phyloP scores from a whole-genome alignment of 108 stramenopile genomes.

The Parietichytrium sp. region DNA sequence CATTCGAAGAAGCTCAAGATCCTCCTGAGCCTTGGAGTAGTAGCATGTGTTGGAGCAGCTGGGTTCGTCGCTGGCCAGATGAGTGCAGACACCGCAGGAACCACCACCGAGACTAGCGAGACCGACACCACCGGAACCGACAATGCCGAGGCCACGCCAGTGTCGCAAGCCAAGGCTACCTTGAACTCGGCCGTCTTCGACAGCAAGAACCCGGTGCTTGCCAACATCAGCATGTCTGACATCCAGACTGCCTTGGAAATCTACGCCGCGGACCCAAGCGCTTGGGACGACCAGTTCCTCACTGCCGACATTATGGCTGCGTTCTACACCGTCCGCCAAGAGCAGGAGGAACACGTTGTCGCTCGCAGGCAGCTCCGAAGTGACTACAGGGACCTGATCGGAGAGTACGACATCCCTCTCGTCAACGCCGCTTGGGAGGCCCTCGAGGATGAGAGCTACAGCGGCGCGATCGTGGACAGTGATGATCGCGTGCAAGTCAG shows the following conservation, averaged over 20 bases:
- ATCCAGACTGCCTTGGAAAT: not conserved
- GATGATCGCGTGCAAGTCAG: not conserved
- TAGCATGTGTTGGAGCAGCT: not conserved
- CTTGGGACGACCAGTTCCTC: conserved; percentile 1
- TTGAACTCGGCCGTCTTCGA: not conserved
- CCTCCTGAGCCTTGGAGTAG: not conserved
- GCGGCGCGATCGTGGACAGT: not conserved
- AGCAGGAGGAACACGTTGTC: not conserved
- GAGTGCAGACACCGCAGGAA: not conserved
- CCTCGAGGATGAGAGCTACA: not conserved
- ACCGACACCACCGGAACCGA: too few relatives aligned
- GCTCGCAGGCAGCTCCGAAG: not conserved
- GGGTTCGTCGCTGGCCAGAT: conserved; percentile 26
- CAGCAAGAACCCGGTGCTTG: too few relatives aligned
- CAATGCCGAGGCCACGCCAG: not conserved
- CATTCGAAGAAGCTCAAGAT: too few relatives aligned
- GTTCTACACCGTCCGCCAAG: not conserved
- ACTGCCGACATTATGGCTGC: not conserved
- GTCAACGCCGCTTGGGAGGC: not conserved
- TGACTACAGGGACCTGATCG: too few relatives aligned
- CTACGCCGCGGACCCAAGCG: not conserved
- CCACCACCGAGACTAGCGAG: too few relatives aligned
- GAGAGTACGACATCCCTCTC: too few relatives aligned
- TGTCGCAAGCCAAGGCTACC: not conserved
- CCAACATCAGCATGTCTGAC: not conserved